Percentiles rank a stretch among this genome's conserved stretches.
These are phyloP conservation scores for Leishmania lainsoni DNA, from an alignment of 208 protist species.

Conservation along the genomic window DNA sequence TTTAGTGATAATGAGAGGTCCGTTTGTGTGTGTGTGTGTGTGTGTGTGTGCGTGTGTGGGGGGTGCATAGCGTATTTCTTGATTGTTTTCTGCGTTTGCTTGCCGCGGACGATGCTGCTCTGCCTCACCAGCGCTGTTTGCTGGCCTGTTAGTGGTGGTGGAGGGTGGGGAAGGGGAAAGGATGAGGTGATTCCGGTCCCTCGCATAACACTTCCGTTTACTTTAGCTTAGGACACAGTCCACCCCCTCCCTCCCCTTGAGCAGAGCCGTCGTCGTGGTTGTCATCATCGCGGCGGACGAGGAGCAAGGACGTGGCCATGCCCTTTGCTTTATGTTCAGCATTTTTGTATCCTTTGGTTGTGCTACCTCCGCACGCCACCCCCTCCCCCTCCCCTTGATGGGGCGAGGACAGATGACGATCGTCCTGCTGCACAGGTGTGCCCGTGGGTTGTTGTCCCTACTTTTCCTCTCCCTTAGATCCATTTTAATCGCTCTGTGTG, in stretches of 20 bases:
- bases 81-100: background rate
- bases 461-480: background rate
- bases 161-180: background rate
- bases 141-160: background rate
- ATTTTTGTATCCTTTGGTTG: background rate
- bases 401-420: background rate
- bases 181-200: background rate
- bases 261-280: background rate
- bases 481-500: background rate
- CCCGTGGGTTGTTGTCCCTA: background rate
- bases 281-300: background rate
- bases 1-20: constrained; percentile 1
- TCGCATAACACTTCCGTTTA: background rate
- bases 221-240: background rate
- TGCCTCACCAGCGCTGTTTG: background rate
- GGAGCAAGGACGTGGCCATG: background rate
- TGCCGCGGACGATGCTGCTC: background rate
- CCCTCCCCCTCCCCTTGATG: background rate
- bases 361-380: background rate
- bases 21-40: background rate
- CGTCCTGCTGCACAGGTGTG: background rate
- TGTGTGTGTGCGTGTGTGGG: background rate
- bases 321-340: background rate
- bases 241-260: background rate
- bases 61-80: background rate